phyloP scores from a whole-genome alignment of 306 rosid genomes.

The Quercus robur region DNA sequence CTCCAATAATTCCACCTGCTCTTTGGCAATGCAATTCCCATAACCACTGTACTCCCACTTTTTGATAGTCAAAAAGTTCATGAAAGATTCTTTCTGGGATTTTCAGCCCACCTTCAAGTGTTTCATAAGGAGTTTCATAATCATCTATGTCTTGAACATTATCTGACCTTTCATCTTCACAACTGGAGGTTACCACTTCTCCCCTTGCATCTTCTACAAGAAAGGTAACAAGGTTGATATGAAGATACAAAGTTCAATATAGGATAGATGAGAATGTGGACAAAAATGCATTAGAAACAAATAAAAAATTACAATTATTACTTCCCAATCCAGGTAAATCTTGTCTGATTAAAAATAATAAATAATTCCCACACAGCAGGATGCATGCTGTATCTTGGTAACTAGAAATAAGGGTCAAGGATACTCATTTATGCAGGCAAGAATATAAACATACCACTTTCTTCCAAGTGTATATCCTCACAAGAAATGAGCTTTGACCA shows the following conservation, averaged over 20 bases:
- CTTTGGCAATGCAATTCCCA: constrained; percentile 99
- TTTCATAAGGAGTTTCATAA: constrained; percentile 53
- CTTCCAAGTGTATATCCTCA: constrained; percentile 50
- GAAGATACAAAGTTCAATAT: neutral
- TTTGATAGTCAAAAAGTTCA: constrained; percentile 93
- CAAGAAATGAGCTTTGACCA: constrained; percentile 67
- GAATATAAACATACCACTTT: constrained; percentile 51
- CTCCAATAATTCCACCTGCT: constrained; percentile 98
- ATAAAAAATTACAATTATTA: neutral
- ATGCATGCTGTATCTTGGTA: neutral
- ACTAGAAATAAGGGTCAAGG: neutral
- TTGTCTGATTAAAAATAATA: neutral
- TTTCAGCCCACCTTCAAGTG: constrained; percentile 88
- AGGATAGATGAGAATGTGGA: neutral
- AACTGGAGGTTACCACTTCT: constrained; percentile 40
- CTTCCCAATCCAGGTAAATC: neutral
- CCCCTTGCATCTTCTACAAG: constrained; percentile 51
- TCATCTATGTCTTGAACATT: constrained; percentile 46
- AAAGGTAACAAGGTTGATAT: constrained; percentile 19
- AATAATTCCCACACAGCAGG: neutral
- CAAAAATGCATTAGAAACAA: neutral
- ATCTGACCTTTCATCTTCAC: constrained; percentile 54
- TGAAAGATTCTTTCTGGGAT: constrained; percentile 67
- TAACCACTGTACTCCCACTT: constrained; percentile 95
- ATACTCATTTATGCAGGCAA: neutral